These are phyloP conservation scores for Pittosporum tobira DNA, from an alignment of 129 eudicot genomes.

Conservation along the genomic window DNA sequence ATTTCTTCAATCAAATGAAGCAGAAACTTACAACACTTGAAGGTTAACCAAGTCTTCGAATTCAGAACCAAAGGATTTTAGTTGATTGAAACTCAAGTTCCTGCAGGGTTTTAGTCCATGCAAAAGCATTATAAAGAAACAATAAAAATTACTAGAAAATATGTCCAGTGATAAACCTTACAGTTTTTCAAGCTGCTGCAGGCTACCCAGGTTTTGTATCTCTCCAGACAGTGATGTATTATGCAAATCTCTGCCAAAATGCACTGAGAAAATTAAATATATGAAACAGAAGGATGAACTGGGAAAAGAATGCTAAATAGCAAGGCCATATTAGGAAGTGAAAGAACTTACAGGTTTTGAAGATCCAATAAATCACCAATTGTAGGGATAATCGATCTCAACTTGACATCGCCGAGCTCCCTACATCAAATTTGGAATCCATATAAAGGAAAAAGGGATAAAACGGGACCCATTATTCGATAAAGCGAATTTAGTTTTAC, in stretches of 20 bases:
- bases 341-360: constrained; percentile 53
- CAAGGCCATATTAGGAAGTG: neutral
- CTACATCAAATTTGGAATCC: constrained; percentile 22
- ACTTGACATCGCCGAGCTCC: constrained; percentile 50
- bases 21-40: constrained; percentile 55
- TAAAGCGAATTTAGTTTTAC: neutral
- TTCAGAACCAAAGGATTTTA: constrained; percentile 77
- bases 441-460: neutral
- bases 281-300: neutral
- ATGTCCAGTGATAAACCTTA: constrained; percentile 22
- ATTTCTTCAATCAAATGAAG: neutral
- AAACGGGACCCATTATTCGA: neutral
- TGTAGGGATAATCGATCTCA: constrained; percentile 83
- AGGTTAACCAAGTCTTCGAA: constrained; percentile 61
- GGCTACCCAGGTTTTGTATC: constrained; percentile 72
- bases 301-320: neutral
- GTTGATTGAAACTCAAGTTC: constrained; percentile 71
- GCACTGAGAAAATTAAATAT: constrained; percentile 8
- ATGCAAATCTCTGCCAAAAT: constrained; percentile 65
- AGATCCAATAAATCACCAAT: constrained; percentile 71
- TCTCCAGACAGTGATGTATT: constrained; percentile 82
- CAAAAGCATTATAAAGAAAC: neutral
- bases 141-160: neutral
- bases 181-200: constrained; percentile 70
- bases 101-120: constrained; percentile 31